A percentile compares a stretch with the other conserved stretches of the same genome.
These are phyloP conservation scores for Pluteus cervinus DNA, from an alignment of 768 basidiomycete genomes.

Conservation along the genomic window DNA sequence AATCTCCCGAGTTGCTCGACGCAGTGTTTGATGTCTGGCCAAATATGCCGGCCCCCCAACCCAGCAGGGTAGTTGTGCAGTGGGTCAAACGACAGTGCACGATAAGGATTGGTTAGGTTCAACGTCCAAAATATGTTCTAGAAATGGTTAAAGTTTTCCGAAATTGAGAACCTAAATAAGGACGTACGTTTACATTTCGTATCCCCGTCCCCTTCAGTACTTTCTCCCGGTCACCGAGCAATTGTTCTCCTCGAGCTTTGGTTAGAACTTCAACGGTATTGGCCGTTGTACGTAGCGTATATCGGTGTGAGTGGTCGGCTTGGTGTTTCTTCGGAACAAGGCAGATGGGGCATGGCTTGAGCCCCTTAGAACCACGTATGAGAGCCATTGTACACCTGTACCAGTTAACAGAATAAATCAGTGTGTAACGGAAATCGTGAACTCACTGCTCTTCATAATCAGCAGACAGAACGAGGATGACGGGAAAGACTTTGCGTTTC, in stretches of 20 bases:
- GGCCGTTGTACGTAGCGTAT: constrained; percentile 10
- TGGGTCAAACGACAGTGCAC: constrained; percentile 29
- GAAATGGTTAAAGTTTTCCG: too few species aligned
- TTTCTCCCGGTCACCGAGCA: constrained; percentile 11
- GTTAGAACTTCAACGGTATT: constrained; percentile 11
- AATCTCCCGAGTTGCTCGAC: constrained; percentile 11
- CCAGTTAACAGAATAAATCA: too few species aligned
- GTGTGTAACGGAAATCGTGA: too few species aligned
- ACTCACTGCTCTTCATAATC: constrained; percentile 40
- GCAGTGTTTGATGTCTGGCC: constrained; percentile 15
- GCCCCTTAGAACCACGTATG: constrained; percentile 19
- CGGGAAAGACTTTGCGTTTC: constrained; percentile 17
- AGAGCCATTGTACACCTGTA: constrained; percentile 36
- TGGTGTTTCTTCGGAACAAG: constrained; percentile 22
- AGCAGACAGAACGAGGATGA: constrained; percentile 28
- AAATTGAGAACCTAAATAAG: constrained; percentile 1
- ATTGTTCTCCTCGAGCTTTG: constrained; percentile 8
- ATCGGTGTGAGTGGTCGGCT: constrained; percentile 13
- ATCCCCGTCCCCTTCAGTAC: constrained; percentile 14
- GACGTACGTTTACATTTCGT: constrained; percentile 16
- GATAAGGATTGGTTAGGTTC: constrained; percentile 21
- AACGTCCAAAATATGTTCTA: constrained; percentile 35
- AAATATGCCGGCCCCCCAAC: constrained; percentile 25
- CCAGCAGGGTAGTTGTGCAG: constrained; percentile 27
- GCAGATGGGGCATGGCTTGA: constrained; percentile 33